Base-by-base conservation (phyloP, 768 basidiomycete genomes). In the Panaeolus cyanescens region DNA sequence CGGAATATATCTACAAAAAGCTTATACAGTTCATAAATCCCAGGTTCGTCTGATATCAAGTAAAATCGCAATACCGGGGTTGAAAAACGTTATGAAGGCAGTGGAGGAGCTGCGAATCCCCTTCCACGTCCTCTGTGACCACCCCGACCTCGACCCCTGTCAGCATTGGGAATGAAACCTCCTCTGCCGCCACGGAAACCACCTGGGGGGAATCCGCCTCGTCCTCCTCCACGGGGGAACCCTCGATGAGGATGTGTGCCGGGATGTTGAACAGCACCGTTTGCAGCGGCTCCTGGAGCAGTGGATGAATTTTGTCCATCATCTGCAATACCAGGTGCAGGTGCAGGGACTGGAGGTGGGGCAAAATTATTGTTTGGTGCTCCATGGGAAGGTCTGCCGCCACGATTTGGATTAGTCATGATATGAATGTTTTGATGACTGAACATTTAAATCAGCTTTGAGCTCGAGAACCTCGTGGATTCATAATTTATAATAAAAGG, bases 401-500 rank as follows among this genome's bases (percentile, higher is more conserved):
- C 81, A 57, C 85, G 79, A 70, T 89, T 88, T 0, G 92, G 92
- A 67, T 94, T 93, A 13, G 83, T 72, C 88, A 93, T 90, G 59
- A 93, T 93, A 32, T 85, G 82, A 15, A 92, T 79, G 45, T 3
- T 83, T 82, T 2, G 74, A 58, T 55, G 66, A 58, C 55, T 74
- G 74, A 36, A 72, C 76, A 61, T 22, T 61, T 55, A 28, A 25
- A 25, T 30, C n/a, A 53, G 34, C 57, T 39, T 57, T 61, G 34
- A 55, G 61, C 39, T 53, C n/a, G 58, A 25, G 40, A 56, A 59
- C 15, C 17, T 42, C 32, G 19, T 8, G 17, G 39, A 55, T 40
- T 39, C 19, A 55, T 19, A n/a, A n/a, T n/a, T n/a, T n/a, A n/a
- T n/a, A 64, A 45, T 62, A 22, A 13, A 63, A 37, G 59, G 58